These are phyloP conservation scores for Gloeopeniophorella convolvens DNA, from an alignment of 768 basidiomycete genomes.

Conservation along the genomic window DNA sequence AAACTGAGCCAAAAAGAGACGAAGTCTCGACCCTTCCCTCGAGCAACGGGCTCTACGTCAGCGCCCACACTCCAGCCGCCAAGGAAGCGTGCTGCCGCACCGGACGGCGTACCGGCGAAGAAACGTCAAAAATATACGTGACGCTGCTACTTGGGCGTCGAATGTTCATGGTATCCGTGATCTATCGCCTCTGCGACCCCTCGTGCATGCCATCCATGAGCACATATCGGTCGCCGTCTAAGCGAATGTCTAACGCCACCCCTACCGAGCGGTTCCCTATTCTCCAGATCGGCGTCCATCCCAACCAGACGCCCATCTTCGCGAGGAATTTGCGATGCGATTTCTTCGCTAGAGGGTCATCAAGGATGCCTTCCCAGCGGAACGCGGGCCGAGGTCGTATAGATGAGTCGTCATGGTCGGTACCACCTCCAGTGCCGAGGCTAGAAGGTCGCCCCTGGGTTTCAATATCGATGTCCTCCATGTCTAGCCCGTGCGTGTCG, in stretches of 20 bases:
- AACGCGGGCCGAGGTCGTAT: conserved; percentile 58
- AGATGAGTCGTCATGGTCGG: conserved; percentile 57
- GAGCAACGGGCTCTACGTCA: conserved; percentile 10
- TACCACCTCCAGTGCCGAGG: conserved; percentile 62
- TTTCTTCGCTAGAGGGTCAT: conserved; percentile 40
- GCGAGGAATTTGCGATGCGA: conserved; percentile 24
- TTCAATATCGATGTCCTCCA: conserved; percentile 56
- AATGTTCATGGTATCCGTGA: not conserved
- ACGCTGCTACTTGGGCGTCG: not conserved
- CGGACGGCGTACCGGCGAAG: conserved; percentile 10
- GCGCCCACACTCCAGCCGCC: not conserved
- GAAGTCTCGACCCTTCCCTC: conserved; percentile 63
- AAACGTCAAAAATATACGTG: conserved; percentile 23
- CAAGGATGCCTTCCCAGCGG: conserved; percentile 64
- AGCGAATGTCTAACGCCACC: conserved; percentile 50
- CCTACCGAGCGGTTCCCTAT: conserved; percentile 45
- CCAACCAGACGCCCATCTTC: conserved; percentile 64
- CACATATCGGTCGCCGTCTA: conserved; percentile 55
- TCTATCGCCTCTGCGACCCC: not conserved
- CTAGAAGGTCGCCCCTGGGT: conserved; percentile 46
- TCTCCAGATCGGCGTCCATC: conserved; percentile 58
- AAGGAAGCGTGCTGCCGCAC: conserved; percentile 10
- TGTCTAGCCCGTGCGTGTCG: conserved; percentile 43
- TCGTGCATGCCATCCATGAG: conserved; percentile 25
- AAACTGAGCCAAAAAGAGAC: conserved; percentile 89